Evolutionary conservation across 441 rosid genomes (phyloP).

Genomic region (Gossypium lobatum): DNA sequence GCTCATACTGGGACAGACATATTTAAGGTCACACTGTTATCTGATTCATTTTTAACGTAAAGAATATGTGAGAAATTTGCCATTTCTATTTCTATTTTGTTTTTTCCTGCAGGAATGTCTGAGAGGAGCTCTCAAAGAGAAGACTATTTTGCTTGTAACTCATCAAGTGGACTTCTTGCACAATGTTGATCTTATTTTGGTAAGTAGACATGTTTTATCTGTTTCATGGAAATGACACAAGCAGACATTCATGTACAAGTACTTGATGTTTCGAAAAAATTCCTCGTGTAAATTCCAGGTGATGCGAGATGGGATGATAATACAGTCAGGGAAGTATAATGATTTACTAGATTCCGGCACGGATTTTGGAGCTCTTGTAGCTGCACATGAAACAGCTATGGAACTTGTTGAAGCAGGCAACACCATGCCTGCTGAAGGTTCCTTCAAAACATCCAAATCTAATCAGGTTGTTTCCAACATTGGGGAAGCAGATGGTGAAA

Average conservation of each 20-base stretch:
- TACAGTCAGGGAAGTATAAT: slow-evolving; percentile 72
- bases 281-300: slow-evolving; percentile 34
- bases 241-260: background rate
- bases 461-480: slow-evolving; percentile 18
- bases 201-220: slow-evolving; percentile 15
- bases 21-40: slow-evolving; percentile 49
- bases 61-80: background rate
- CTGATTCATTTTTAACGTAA: background rate
- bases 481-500: slow-evolving; percentile 44
- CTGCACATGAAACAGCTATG: slow-evolving; percentile 88
- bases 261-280: background rate
- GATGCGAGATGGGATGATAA: slow-evolving; percentile 88
- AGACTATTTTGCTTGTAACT: slow-evolving; percentile 83
- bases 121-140: slow-evolving; percentile 74
- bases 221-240: background rate
- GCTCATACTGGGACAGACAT: slow-evolving; percentile 92
- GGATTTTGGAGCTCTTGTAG: slow-evolving; percentile 73
- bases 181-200: slow-evolving; percentile 77
- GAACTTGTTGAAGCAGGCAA: slow-evolving; percentile 68
- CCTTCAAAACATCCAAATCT: slow-evolving; percentile 31
- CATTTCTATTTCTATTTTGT: slow-evolving; percentile 13
- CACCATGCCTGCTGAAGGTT: slow-evolving; percentile 20
- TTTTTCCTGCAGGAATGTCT: slow-evolving; percentile 57
- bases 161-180: slow-evolving; percentile 93
- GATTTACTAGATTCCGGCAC: slow-evolving; percentile 45